Base-by-base conservation (phyloP, 1,284 basidiomycete species). In the Meripilus lineatus region DNA sequence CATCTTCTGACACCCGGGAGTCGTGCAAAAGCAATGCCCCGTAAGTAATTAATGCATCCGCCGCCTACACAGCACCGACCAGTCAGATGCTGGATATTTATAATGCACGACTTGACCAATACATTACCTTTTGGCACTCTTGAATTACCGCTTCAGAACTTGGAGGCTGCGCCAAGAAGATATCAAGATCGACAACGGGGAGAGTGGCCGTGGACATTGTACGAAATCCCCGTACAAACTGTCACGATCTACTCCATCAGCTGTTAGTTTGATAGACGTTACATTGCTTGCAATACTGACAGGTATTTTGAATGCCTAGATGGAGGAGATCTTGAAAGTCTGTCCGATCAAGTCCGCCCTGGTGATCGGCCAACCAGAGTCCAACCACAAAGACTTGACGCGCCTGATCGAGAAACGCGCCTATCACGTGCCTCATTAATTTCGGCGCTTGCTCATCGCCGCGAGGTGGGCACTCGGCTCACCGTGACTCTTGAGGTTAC, bases 21-120 rank as follows among this genome's bases (percentile, higher is more conserved):
- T 94, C 92, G 40, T 78, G 79, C 15, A 93, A 71, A 22, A 94
- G 72, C 25, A 94, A 74, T 2, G 92, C 92, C 2, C 92, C 92
- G 47, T 81, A 89, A 15, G 71, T 71, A 48, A 91, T 85, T 21
- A 95, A 69, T 3, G 89, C 88, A 54, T 89, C 74, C 13, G 90
- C 87, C 28, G 84, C 86, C 82, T 89, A 47, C 4, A 32, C n/a
- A 8, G n/a, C 28, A n/a, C n/a, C 28, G 41, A 38, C 43, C 14
- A 15, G 44, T 13, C 11, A 32, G n/a, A 26, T 30, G 8, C 8
- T 24, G 41, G 23, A 32, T 32, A 32, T 28, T 18, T 6, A 41
- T 18, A 28, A 5, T 18, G n/a, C 34, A 25, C 17, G 5, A 22
- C 5, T 35, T 32, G 20, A 35, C 3, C 5, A 22, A 22, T 21